Conservation (phyloP, 2,329 filamentous ascomycete species). For the Coniochaeta sp. region DNA sequence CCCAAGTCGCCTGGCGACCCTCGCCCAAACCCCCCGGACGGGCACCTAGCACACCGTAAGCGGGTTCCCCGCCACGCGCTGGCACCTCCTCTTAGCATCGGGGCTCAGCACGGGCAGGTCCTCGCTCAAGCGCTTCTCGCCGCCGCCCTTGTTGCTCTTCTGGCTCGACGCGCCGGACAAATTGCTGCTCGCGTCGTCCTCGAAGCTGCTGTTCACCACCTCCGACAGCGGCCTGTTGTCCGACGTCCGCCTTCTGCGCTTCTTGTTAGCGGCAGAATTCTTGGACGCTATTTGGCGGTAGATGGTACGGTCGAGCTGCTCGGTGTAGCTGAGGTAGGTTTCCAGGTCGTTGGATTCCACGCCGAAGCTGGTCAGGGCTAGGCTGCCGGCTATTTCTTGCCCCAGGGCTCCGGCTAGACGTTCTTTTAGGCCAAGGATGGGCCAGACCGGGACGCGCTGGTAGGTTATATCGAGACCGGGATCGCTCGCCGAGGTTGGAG, state of each 20-base stretch:
- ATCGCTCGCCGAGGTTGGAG: slow-evolving; percentile 19
- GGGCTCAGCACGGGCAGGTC: slow-evolving; percentile 21
- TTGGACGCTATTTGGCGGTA: too few relatives aligned
- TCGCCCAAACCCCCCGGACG: background rate
- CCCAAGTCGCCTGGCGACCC: background rate
- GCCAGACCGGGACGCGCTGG: slow-evolving; percentile 44
- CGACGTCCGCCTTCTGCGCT: slow-evolving; percentile 24
- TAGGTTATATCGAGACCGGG: slow-evolving; percentile 38
- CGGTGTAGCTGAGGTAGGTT: slow-evolving; percentile 33
- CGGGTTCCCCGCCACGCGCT: slow-evolving; percentile 14
- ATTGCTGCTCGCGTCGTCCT: slow-evolving; percentile 18
- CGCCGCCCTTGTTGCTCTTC: too few relatives aligned
- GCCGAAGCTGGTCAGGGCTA: slow-evolving; percentile 15
- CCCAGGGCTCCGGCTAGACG: slow-evolving; percentile 47
- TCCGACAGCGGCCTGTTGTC: slow-evolving; percentile 29
- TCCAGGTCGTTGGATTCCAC: slow-evolving; percentile 29
- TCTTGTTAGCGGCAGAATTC: slow-evolving; percentile 2
- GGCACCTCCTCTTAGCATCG: slow-evolving; percentile 22
- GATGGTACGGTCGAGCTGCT: slow-evolving; percentile 7
- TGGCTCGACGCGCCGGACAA: too few relatives aligned
- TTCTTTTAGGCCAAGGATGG: slow-evolving; percentile 47
- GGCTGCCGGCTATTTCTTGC: slow-evolving; percentile 38
- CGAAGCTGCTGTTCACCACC: slow-evolving; percentile 33
- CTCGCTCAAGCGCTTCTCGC: slow-evolving; percentile 6
- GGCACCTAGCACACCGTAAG: slow-evolving; percentile 20